Base-by-base conservation (phyloP, 306 rosid genomes). In the Urtica urens region DNA sequence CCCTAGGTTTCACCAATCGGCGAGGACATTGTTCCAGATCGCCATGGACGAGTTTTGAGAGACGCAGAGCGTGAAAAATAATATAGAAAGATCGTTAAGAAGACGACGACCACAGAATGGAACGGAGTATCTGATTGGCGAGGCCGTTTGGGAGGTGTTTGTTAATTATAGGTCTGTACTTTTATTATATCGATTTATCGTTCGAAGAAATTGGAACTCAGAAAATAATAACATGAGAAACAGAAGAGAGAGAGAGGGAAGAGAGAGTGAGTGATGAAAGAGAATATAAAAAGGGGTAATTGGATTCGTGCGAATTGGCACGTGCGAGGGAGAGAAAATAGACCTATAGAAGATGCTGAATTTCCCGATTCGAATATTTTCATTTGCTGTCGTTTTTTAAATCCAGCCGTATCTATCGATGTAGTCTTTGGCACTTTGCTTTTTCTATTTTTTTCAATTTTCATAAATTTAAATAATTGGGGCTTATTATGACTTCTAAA, bases 11-110 rank as follows among this genome's bases (percentile, higher is more conserved):
- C 45, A 14, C 2, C 33, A 4, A 7, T 21, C 23, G 7, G 10
- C 45, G 10, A 17, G 38, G 30, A 50, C 52, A 29, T 56, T 65
- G 66, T 37, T 46, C 53, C 68, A 75, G 72, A 75, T 55, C 66
- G 56, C 66, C 67, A 58, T 43, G 60, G 69, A 50, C 40, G 62
- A 52, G 12, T 20, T 28, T 43, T 40, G 52, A 35, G 48, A 34
- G 57, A 31, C 15, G 33, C 49, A 37, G 63, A 42, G 17, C n/a
- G 23, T 27, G 34, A 37, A 28, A 25, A 42, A 49, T 13, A 27
- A 59, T 23, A 18, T 10, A 42, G 24, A 42, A 14, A 4, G 18
- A 19, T 10, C 3, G 10, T 7, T 6, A 18, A 7, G n/a, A 46
- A n/a, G 29, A 21, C 20, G 29, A 31, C 17, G 27, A 35, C 2